phyloP scores from a whole-genome alignment of 306 rosid species.

The Castanea mollissima region DNA sequence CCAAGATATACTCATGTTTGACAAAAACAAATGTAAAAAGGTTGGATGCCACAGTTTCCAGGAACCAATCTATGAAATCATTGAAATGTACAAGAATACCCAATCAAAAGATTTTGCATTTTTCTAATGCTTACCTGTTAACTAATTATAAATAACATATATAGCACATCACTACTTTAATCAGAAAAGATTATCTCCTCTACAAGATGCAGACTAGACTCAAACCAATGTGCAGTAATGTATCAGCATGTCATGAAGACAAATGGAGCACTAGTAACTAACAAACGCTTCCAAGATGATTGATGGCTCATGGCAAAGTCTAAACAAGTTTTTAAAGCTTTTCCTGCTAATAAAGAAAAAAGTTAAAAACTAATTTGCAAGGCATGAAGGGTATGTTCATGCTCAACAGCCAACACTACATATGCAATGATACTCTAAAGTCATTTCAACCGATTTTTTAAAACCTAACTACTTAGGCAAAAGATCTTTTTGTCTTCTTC shows the following conservation, averaged over 20 bases:
- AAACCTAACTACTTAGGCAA: background rate
- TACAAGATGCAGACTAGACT: background rate
- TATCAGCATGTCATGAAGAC: background rate
- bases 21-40: background rate
- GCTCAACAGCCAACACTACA: background rate
- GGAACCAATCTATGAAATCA: background rate
- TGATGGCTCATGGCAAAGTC: no score
- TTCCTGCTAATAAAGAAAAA: no score
- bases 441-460: background rate
- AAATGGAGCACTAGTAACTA: background rate
- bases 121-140: background rate
- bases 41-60: background rate
- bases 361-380: no score
- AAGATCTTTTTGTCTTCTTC: slow-evolving; percentile 5
- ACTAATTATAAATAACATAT: background rate
- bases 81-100: background rate
- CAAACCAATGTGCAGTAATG: background rate
- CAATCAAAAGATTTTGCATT: background rate
- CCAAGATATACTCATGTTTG: background rate
- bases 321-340: no score
- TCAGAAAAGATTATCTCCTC: background rate
- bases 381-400: background rate
- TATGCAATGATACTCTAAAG: background rate
- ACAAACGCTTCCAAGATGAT: background rate
- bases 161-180: background rate